Percentiles rank a stretch among this genome's conserved stretches.
These are phyloP conservation scores for Oryza australiensis DNA, from an alignment of 176 grass and related monocot genomes.

Conservation along the genomic window DNA sequence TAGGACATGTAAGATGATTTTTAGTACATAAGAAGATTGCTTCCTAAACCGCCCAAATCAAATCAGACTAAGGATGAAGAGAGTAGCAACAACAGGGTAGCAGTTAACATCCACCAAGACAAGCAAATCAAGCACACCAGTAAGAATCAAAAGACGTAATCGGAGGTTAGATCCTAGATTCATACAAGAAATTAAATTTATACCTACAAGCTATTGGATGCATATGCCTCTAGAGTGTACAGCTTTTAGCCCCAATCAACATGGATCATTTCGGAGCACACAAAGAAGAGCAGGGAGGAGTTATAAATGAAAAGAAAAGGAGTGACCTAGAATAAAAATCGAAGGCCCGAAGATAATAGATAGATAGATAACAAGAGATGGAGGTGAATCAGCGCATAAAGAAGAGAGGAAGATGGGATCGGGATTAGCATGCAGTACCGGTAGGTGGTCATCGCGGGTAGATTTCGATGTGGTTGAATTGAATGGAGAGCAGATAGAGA, in stretches of 20 bases:
- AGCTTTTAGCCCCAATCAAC: background rate
- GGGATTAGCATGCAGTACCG: background rate
- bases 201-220: background rate
- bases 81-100: background rate
- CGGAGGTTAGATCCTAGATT: background rate
- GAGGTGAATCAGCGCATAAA: background rate
- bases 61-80: background rate
- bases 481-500: too few species aligned
- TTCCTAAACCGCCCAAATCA: background rate
- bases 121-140: background rate
- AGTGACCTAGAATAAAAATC: background rate
- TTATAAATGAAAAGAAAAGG: background rate
- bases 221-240: background rate
- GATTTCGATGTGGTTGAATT: too few species aligned
- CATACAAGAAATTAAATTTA: background rate
- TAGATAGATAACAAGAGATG: background rate
- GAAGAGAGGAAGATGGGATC: background rate
- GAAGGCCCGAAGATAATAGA: background rate
- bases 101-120: background rate
- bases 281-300: background rate
- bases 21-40: background rate
- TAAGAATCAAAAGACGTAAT: background rate
- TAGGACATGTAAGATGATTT: background rate
- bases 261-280: background rate
- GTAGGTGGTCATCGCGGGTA: slow-evolving; percentile 13